Evolutionary conservation across 1,139 yeast species (phyloP), one percentile per base, ranked within the genome.

Genomic region (Candida neerlandica): DNA sequence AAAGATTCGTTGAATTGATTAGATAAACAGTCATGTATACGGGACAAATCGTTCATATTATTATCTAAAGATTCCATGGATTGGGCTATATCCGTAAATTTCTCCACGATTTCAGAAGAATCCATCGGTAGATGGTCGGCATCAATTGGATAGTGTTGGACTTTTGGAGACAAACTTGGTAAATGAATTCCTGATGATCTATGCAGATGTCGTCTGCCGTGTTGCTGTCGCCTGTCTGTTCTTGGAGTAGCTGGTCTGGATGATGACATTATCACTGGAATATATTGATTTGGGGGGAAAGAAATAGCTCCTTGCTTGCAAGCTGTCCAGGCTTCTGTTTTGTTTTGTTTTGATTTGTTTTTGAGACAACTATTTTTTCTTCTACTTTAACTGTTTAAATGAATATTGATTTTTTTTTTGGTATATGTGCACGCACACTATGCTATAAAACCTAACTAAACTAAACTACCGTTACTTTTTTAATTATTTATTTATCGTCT

Each of bases 1-100:
- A 84, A 76, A 1, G 86, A 78, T 61, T 84, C 89, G 60, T 84
- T 84, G 60, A 84, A 77, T 41, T 80, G 80, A 10, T 69, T 69
- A 5, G 67, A 60, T 9, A 84, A 62, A 15, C 81, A 77, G 47
- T 77, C 75, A 62, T 84, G 85, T 10, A 80, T 75, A 46, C 66
- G 70, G 48, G 75, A 75, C 48, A 84, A 63, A 44, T 73, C 71
- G 9, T 67, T 60, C 71, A 81, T 71, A 53, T 81, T 77, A 32
- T 68, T 64, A 51, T 76, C 54, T 42, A 84, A 66, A 14, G 80
- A 84, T 18, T 75, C 80, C 54, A 84, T 63, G 7, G 80, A 73
- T 53, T 84, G 87, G 27, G 79, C 70, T 42, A 85, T 65, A 49
- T 76, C 78, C 26, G 65, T 70, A 47, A 75, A 71, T 53, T 66